These are phyloP conservation scores for Lonicera japonica DNA, from an alignment of 129 eudicot genomes.

Conservation along the genomic window DNA sequence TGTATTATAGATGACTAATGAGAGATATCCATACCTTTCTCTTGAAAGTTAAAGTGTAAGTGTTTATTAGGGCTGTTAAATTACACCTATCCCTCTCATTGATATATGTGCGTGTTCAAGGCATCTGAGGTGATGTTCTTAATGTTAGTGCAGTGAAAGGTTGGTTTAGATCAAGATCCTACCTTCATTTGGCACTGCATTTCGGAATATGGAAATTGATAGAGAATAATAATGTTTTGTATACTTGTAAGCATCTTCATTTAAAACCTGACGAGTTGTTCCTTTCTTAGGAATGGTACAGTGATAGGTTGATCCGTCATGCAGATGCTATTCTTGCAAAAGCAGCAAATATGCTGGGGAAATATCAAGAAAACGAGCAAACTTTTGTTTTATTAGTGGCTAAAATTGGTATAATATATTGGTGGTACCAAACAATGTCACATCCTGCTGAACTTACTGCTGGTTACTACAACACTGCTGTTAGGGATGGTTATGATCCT, in stretches of 20 bases:
- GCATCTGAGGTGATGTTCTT: no score
- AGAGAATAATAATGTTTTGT: no score
- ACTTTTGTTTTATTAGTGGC: conserved; percentile 45
- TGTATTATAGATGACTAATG: no score
- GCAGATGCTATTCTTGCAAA: conserved; percentile 59
- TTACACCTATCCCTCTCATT: no score
- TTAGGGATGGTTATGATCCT: conserved; percentile 59
- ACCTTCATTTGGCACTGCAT: not conserved
- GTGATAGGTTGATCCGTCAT: conserved; percentile 48
- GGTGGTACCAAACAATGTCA: conserved; percentile 61
- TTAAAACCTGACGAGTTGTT: conserved; percentile 15
- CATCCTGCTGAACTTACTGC: conserved; percentile 77
- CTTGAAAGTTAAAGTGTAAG: no score
- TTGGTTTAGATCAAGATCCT: not conserved
- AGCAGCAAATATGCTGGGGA: conserved; percentile 40
- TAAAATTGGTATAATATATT: conserved; percentile 50
- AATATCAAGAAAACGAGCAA: conserved; percentile 37
- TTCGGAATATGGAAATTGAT: not conserved
- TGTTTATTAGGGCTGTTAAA: no score
- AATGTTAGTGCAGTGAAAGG: not conserved
- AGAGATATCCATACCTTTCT: no score
- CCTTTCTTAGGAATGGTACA: conserved; percentile 60
- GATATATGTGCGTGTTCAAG: no score
- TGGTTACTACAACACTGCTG: conserved; percentile 66
- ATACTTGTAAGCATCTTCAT: conserved; percentile 9